Conservation (phyloP, 768 basidiomycete species). For the Lentinus tigrinus region DNA sequence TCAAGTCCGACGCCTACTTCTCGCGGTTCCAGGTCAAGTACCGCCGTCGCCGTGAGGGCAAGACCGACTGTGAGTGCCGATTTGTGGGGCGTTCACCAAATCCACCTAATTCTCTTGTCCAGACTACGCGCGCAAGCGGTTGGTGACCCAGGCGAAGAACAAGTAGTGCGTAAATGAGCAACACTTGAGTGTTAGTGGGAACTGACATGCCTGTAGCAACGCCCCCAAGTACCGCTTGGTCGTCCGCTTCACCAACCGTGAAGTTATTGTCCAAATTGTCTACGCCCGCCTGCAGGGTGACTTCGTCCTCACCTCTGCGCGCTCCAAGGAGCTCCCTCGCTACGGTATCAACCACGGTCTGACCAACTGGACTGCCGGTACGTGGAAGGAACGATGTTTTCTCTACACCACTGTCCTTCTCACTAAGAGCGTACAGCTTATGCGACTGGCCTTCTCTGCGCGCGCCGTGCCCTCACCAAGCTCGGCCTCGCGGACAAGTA, state of each 20-base stretch:
- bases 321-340: conserved; percentile 86
- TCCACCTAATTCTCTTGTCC: background rate
- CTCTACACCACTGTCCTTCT: background rate
- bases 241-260: conserved; percentile 97
- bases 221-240: conserved; percentile 98
- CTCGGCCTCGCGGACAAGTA: conserved; percentile 98
- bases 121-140: conserved; percentile 98
- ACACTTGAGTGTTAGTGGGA: background rate
- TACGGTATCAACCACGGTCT: conserved; percentile 98
- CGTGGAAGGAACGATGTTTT: conserved; percentile 14
- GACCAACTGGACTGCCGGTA: conserved; percentile 98
- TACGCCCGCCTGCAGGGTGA: conserved; percentile 98
- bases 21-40: conserved; percentile 99
- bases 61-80: conserved; percentile 82
- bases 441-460: conserved; percentile 92
- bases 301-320: conserved; percentile 85
- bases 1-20: conserved; percentile 97
- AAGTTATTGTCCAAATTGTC: conserved; percentile 92
- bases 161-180: conserved; percentile 69
- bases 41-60: conserved; percentile 95
- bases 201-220: conserved; percentile 49
- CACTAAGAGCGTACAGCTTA: conserved; percentile 58
- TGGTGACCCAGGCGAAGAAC: conserved; percentile 98
- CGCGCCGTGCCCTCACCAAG: conserved; percentile 93
- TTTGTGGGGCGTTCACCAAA: background rate